Base-by-base conservation (phyloP, 1,284 basidiomycete genomes). In the Vanrija humicola region DNA sequence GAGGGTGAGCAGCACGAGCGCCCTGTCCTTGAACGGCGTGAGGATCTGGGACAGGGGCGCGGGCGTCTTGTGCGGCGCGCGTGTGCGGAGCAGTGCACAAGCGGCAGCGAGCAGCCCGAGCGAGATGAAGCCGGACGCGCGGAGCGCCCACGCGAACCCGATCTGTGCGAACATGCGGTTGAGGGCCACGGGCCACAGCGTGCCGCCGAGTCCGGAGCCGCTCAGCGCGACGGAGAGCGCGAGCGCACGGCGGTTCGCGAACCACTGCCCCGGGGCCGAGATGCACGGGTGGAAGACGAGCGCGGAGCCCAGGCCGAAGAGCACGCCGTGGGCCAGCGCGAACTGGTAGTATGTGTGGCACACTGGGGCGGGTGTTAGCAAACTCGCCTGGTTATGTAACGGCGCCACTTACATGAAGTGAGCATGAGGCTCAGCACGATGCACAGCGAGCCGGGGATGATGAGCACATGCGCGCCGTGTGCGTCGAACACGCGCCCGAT, bases 321-420 rank as follows among this genome's bases (percentile, higher is more conserved):
- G 52, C 66, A 68, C 44, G n/a, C 55, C 66, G 45, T 60, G 61
- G 16, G 56, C 45, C 6, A 64, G 64, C 16, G 65, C 51, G 46
- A 60, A 39, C 18, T 86, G 83, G 81, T 83, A 86, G 64, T 83
- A 86, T 58, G 80, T 52, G n/a, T 70, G 81, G 61, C 82, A 84
- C 67, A 85, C 67, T 0, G 82, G 81, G 28, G 28, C 8, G n/a
- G 5, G 26, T 9, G 34, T 42, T 7, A 52, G 50, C 50, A 14
- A 3, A 8, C 42, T n/a, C 18, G 42, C 7, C 6, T 43, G 18
- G 6, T 9, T 26, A 8, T 26, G 26, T 5, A 5, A 26, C 5
- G 1, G 3, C 26, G n/a, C 38, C n/a, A 46, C 45, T 10, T 18
- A 52, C 45, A 18, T 7, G 47, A 57, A 10, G 55, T 57, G 39